Percentiles rank a stretch among this genome's conserved stretches.
Evolutionary conservation across 257 asterid genomes (phyloP).

Genomic region (Solanum bulbocastanum): DNA sequence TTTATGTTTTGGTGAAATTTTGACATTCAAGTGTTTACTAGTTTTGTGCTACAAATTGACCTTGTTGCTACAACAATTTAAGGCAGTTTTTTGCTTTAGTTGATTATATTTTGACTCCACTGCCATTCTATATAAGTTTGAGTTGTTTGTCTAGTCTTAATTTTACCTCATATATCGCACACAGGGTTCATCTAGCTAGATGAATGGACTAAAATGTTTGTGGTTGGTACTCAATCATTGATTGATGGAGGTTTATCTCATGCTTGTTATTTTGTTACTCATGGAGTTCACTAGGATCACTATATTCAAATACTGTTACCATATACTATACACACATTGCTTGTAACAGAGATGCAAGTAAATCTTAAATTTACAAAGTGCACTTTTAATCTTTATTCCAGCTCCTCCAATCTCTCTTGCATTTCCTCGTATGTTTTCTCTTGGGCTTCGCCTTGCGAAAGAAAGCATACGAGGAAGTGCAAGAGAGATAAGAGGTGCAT

Average conservation of each 20-base stretch:
- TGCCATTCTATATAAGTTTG: background rate
- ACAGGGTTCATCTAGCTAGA: background rate
- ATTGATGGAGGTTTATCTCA: background rate
- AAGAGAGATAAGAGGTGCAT: too few species aligned
- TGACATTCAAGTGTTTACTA: constrained; percentile 2
- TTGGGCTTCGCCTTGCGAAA: background rate
- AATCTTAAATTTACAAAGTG: too few species aligned
- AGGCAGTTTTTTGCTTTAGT: background rate
- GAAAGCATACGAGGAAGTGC: too few species aligned
- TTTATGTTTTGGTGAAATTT: background rate
- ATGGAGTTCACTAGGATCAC: background rate
- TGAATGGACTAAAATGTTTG: background rate
- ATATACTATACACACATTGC: background rate
- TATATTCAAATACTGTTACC: background rate
- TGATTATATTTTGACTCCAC: background rate
- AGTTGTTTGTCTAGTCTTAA: background rate
- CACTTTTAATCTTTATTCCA: too few species aligned
- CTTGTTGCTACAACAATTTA: background rate
- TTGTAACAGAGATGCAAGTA: background rate
- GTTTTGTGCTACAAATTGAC: background rate
- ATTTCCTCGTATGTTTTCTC: background rate
- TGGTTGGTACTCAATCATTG: background rate
- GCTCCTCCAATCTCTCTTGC: background rate
- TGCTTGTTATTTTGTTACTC: background rate
- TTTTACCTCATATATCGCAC: background rate